These are phyloP conservation scores for Xenoacremonium recifei DNA, from an alignment of 2,329 filamentous ascomycete species.

Conservation along the genomic window DNA sequence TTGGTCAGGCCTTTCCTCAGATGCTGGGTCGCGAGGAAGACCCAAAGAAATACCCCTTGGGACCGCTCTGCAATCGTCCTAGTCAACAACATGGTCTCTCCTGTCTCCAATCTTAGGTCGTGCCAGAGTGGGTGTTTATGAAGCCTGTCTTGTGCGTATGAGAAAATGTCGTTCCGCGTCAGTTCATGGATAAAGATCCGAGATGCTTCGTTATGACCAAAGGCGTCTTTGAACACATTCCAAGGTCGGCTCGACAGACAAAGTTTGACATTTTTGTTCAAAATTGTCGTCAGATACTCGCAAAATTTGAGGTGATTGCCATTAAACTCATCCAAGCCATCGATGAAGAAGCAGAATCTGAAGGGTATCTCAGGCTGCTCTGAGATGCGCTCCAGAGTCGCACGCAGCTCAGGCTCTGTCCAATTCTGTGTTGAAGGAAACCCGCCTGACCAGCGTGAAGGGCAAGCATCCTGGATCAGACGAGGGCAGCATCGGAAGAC, in stretches of 20 bases:
- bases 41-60: conserved; percentile 1
- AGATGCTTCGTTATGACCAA: conserved; percentile 2
- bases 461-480: conserved; percentile 8
- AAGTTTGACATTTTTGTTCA: conserved; percentile 23
- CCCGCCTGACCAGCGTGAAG: neutral
- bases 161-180: neutral
- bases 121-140: neutral
- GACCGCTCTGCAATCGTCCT: neutral
- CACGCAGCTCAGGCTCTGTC: neutral
- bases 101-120: neutral
- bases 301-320: conserved; percentile 9
- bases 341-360: conserved; percentile 21
- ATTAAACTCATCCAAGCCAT: conserved; percentile 25
- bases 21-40: neutral
- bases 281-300: conserved; percentile 2
- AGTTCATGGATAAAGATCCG: neutral
- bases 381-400: neutral
- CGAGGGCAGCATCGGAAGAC: conserved; percentile 17
- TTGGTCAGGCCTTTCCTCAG: conserved; percentile 1
- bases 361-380: neutral
- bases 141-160: neutral
- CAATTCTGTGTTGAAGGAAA: neutral
- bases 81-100: neutral
- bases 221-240: conserved; percentile 16
- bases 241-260: conserved; percentile 31